A percentile compares a stretch with the other conserved stretches of the same genome.
Evolutionary conservation across 192 early-diverging fungal species (phyloP).

Genomic region (Paraglomus brasilianum): DNA sequence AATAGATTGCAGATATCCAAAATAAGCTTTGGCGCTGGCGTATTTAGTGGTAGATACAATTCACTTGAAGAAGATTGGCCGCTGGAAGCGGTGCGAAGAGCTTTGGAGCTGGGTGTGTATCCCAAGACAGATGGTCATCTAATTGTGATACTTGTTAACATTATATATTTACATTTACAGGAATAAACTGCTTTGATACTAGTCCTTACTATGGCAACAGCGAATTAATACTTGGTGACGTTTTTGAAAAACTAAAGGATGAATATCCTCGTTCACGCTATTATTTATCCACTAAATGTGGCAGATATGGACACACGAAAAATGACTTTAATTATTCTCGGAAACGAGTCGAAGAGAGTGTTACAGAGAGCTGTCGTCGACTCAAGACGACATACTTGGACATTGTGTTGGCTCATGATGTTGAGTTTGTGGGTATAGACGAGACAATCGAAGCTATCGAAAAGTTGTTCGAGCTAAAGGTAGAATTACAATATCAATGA

Average conservation of each 20-base stretch:
- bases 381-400: conserved; percentile 68
- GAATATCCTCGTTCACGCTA: conserved; percentile 66
- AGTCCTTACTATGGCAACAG: conserved; percentile 73
- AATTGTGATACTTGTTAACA: background rate
- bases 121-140: background rate
- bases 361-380: conserved; percentile 57
- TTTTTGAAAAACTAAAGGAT: conserved; percentile 42
- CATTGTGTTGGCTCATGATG: conserved; percentile 71
- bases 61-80: conserved; percentile 46
- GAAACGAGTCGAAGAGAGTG: conserved; percentile 47
- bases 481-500: conserved; percentile 5
- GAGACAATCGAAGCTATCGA: conserved; percentile 48
- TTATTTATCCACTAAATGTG: conserved; percentile 69
- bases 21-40: conserved; percentile 53
- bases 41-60: conserved; percentile 52
- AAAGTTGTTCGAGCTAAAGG: conserved; percentile 57
- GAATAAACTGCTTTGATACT: conserved; percentile 70
- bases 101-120: conserved; percentile 44
- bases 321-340: conserved; percentile 67
- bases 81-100: conserved; percentile 46
- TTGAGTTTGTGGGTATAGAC: conserved; percentile 68
- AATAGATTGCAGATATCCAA: conserved; percentile 43
- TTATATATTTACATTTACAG: conserved; percentile 30
- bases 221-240: conserved; percentile 64
- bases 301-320: conserved; percentile 63